Evolutionary conservation across 208 protist genomes (phyloP).

Genomic region (Crithidia sp.): DNA sequence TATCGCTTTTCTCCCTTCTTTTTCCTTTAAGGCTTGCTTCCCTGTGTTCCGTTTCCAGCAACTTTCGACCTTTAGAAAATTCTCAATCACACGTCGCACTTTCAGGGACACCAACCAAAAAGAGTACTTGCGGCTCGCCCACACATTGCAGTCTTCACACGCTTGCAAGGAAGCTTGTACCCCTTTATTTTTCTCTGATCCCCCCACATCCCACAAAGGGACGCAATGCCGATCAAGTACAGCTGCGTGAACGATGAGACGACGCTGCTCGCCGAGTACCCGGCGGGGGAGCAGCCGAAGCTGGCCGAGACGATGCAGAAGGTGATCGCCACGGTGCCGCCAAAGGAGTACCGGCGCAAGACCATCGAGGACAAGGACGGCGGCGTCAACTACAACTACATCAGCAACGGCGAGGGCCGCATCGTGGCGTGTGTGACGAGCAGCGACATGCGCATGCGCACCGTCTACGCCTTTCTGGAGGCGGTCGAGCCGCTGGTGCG

Average conservation of each 20-base stretch:
- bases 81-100: no score
- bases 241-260: constrained; percentile 89
- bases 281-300: constrained; percentile 72
- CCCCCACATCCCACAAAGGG: no score
- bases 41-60: no score
- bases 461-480: constrained; percentile 90
- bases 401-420: constrained; percentile 89
- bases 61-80: no score
- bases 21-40: no score
- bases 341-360: constrained; percentile 87
- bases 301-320: constrained; percentile 89
- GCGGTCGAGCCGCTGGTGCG: constrained; percentile 88
- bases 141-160: no score
- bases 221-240: constrained; percentile 88
- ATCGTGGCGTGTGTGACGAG: constrained; percentile 88
- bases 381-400: constrained; percentile 93
- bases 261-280: constrained; percentile 83
- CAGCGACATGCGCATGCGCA: constrained; percentile 91
- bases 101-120: no score
- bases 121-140: no score
- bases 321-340: constrained; percentile 85
- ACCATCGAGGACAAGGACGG: constrained; percentile 92
- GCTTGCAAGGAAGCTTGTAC: no score
- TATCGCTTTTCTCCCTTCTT: no score
- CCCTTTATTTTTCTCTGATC: no score